Conservation (phyloP, 106 monocot species). For the Allium sativum region DNA sequence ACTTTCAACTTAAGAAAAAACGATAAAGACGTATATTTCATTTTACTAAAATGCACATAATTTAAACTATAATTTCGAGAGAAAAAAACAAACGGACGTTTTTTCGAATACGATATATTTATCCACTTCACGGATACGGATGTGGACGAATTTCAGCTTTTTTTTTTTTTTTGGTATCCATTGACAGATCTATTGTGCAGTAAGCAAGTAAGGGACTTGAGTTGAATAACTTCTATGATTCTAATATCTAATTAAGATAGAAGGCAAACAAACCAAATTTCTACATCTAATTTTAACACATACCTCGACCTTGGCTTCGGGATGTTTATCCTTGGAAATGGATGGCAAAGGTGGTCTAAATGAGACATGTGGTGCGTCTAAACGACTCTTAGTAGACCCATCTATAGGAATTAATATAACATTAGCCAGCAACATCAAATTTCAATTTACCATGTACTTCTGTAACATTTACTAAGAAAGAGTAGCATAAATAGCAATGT, state of each 20-base stretch:
- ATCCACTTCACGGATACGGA: no score
- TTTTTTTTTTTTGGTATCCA: no score
- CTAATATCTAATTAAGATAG: not conserved
- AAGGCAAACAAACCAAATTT: not conserved
- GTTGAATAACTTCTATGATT: not conserved
- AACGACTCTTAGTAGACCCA: slow-evolving; percentile 14
- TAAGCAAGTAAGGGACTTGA: not conserved
- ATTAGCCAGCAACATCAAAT: not conserved
- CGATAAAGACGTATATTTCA: no score
- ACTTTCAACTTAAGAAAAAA: no score
- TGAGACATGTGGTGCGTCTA: not conserved
- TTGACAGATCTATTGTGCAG: no score
- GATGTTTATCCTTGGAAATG: slow-evolving; percentile 8
- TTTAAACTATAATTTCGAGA: no score
- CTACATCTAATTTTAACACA: not conserved
- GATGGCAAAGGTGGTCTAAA: slow-evolving; percentile 1
- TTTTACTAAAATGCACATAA: no score
- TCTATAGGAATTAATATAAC: not conserved
- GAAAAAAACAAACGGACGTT: no score
- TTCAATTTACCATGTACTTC: slow-evolving; percentile 3
- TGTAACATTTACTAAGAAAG: not conserved
- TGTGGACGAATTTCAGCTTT: no score
- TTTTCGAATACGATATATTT: no score
- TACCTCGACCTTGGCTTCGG: slow-evolving; percentile 12
- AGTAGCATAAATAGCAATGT: not conserved